Conservation (phyloP, 225 moss, liverwort and hornwort species). For the Lunularia cruciata region DNA sequence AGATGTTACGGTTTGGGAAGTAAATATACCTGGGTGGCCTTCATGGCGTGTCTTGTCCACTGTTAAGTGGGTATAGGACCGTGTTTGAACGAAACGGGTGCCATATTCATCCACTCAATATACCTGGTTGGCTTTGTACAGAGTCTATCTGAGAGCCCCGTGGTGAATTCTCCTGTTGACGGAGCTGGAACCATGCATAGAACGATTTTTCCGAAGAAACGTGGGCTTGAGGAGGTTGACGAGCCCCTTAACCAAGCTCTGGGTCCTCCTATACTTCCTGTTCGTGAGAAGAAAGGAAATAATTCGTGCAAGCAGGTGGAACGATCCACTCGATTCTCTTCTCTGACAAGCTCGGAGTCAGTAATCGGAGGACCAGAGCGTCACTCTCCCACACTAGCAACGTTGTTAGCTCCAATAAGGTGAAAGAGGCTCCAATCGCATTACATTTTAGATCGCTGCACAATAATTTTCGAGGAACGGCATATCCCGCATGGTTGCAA, state of each 20-base stretch:
- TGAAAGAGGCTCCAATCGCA: constrained; percentile 28
- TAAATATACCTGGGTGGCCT: too few species aligned
- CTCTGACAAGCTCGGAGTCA: constrained; percentile 46
- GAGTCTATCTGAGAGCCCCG: constrained; percentile 5
- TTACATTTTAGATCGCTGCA: too few species aligned
- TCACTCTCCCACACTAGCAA: constrained; percentile 49
- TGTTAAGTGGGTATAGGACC: too few species aligned
- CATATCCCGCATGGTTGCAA: too few species aligned
- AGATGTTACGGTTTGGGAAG: too few species aligned
- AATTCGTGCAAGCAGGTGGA: constrained; percentile 57
- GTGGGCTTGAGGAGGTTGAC: constrained; percentile 36
- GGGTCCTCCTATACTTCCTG: constrained; percentile 18
- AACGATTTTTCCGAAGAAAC: constrained; percentile 28
- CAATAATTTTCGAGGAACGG: too few species aligned
- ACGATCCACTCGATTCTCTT: constrained; percentile 44
- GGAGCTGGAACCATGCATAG: constrained; percentile 23
- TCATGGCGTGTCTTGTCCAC: too few species aligned
- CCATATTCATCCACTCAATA: too few species aligned
- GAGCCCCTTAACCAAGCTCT: constrained; percentile 29
- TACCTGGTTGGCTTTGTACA: not conserved
- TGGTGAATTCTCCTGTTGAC: constrained; percentile 16
- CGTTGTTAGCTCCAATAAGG: constrained; percentile 72
- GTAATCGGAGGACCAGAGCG: constrained; percentile 58
- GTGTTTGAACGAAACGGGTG: too few species aligned
- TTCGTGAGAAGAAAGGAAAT: constrained; percentile 54